Conservation (phyloP, 139 green algal genomes). For the Chlorella vulgaris region DNA sequence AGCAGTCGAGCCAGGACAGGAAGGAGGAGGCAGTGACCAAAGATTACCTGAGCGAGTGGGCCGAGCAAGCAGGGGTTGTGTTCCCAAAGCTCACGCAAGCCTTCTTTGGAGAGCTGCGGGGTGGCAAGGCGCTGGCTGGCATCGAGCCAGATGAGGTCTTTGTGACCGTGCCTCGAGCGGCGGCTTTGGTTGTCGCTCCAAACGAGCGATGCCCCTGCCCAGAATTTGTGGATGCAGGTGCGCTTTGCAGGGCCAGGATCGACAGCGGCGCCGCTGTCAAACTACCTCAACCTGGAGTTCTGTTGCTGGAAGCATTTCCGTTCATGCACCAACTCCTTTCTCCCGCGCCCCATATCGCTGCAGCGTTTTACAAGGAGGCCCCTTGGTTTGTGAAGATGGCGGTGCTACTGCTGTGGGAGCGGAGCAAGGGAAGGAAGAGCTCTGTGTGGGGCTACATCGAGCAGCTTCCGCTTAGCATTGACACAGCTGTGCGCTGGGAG, state of each 20-base stretch:
- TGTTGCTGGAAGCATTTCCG: not conserved
- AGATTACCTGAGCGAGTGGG: conserved; percentile 19
- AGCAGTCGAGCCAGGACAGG: not conserved
- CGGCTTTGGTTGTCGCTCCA: conserved; percentile 67
- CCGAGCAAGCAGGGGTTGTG: conserved; percentile 15
- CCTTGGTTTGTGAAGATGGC: conserved; percentile 73
- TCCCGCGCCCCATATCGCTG: not conserved
- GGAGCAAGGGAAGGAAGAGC: conserved; percentile 40
- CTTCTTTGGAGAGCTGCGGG: conserved; percentile 40
- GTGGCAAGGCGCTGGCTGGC: conserved; percentile 35
- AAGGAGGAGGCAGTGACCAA: conserved; percentile 15
- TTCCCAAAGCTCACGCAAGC: conserved; percentile 39
- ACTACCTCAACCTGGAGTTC: too few relatives aligned
- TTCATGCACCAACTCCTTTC: not conserved
- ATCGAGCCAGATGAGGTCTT: conserved; percentile 62
- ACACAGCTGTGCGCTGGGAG: conserved; percentile 73
- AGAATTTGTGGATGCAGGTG: conserved; percentile 35
- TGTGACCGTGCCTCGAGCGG: conserved; percentile 63
- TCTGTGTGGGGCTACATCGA: conserved; percentile 62
- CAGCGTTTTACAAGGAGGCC: conserved; percentile 56
- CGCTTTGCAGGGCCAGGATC: not conserved
- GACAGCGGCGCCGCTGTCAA: not conserved
- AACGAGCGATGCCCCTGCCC: conserved; percentile 61
- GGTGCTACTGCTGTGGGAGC: conserved; percentile 74
- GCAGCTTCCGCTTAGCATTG: conserved; percentile 67